A percentile compares a stretch with the other conserved stretches of the same genome.
These are phyloP conservation scores for Plantago major DNA, from an alignment of 257 asterid genomes.

Conservation along the genomic window DNA sequence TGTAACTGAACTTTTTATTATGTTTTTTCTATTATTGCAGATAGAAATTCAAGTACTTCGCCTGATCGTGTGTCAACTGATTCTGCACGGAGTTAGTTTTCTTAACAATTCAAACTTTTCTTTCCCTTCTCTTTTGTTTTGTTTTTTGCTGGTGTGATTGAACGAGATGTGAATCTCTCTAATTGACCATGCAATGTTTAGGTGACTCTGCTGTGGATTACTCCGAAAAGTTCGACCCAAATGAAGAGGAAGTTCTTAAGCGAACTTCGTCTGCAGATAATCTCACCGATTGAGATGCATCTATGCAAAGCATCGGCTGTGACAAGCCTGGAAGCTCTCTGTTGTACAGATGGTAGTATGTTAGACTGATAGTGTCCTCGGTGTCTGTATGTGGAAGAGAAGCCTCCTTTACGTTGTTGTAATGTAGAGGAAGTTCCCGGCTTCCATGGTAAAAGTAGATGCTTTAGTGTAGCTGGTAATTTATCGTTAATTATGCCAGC, in stretches of 20 bases:
- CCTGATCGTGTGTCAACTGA: constrained; percentile 24
- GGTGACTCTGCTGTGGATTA: constrained; percentile 24
- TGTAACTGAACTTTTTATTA: neutral
- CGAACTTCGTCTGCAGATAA: constrained; percentile 17
- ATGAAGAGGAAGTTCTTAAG: constrained; percentile 8
- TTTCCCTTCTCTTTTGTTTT: neutral
- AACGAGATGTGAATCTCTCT: neutral
- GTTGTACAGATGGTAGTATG: neutral
- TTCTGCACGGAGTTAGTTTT: constrained; percentile 24
- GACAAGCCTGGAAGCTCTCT: neutral
- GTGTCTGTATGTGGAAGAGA: neutral
- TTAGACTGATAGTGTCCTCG: no score
- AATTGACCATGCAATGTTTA: neutral
- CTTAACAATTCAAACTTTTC: neutral
- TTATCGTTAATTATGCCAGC: no score
- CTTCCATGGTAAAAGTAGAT: no score
- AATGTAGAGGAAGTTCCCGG: constrained; percentile 10
- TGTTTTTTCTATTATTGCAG: constrained; percentile 15
- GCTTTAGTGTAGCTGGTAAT: no score
- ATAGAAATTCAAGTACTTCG: constrained; percentile 12
- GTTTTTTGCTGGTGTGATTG: neutral
- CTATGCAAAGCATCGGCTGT: no score
- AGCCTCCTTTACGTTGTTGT: neutral
- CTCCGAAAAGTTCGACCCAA: constrained; percentile 1
- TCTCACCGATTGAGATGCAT: neutral